Conservation (phyloP, 2,329 filamentous ascomycete species). For the Nemania bipapillata region DNA sequence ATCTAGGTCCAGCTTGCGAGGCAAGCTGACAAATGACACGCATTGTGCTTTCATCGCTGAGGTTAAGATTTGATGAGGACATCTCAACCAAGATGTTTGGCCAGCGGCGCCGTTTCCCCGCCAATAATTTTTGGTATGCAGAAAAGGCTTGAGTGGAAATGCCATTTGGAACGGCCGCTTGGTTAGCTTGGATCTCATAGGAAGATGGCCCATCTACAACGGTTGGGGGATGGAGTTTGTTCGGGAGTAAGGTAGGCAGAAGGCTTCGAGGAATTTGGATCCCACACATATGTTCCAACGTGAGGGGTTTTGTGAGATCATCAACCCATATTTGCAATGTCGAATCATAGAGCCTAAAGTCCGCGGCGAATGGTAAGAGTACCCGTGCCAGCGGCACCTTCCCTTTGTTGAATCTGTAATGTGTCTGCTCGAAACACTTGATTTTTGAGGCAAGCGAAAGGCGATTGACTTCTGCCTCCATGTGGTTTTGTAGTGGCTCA, state of each 20-base stretch:
- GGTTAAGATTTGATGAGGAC: constrained; percentile 67
- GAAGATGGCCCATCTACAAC: constrained; percentile 60
- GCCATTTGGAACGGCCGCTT: constrained; percentile 59
- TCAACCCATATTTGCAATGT: constrained; percentile 44
- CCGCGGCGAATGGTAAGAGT: constrained; percentile 46
- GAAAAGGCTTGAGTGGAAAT: constrained; percentile 64
- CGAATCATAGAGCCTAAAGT: constrained; percentile 49
- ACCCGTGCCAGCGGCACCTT: constrained; percentile 46
- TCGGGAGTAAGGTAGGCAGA: constrained; percentile 34
- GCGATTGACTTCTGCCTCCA: neutral
- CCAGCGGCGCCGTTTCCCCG: constrained; percentile 63
- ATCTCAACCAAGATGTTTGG: constrained; percentile 62
- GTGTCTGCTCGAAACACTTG: constrained; percentile 50
- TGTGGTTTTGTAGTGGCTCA: constrained; percentile 33
- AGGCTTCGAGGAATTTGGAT: constrained; percentile 39
- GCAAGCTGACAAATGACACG: constrained; percentile 63
- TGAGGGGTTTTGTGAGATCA: constrained; percentile 40
- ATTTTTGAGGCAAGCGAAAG: constrained; percentile 49
- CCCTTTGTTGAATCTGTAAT: constrained; percentile 48
- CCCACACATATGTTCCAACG: constrained; percentile 48
- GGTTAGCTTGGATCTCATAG: constrained; percentile 64
- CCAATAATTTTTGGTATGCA: constrained; percentile 61
- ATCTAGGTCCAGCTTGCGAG: constrained; percentile 65
- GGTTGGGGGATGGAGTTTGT: constrained; percentile 45
- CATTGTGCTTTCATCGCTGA: constrained; percentile 65